Evolutionary conservation across 495 filamentous ascomycete species (phyloP).

Genomic region (Echria macrotheca): DNA sequence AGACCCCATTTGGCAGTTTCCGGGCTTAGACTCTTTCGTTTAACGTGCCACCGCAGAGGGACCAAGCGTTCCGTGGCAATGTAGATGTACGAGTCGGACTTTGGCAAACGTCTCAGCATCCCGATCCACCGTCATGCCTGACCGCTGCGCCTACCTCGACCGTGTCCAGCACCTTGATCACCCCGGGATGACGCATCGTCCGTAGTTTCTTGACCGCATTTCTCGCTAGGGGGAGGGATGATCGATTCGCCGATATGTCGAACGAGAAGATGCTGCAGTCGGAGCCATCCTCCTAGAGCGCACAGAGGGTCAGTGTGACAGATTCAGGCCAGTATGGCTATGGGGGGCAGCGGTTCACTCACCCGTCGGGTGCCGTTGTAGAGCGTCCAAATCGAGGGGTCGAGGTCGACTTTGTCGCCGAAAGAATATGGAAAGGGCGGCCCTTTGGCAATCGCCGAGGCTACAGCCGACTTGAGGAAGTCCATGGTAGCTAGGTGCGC

Average conservation of each 20-base stretch:
- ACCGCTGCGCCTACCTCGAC: conserved; percentile 66
- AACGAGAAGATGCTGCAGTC: conserved; percentile 96
- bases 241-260: conserved; percentile 73
- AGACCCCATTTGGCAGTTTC: conserved; percentile 97
- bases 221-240: conserved; percentile 75
- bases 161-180: conserved; percentile 87
- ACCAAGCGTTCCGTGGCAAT: conserved; percentile 87
- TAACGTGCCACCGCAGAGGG: conserved; percentile 81
- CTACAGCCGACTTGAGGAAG: conserved; percentile 94
- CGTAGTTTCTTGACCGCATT: conserved; percentile 90
- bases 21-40: conserved; percentile 71
- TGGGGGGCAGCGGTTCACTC: too few species aligned
- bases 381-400: conserved; percentile 86
- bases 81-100: conserved; percentile 91
- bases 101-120: conserved; percentile 5
- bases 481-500: conserved; percentile 58
- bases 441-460: conserved; percentile 91
- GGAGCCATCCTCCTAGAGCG: conserved; percentile 83
- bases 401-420: conserved; percentile 81
- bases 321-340: too few species aligned
- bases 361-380: conserved; percentile 89
- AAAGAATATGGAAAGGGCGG: conserved; percentile 87
- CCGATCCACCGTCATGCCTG: neutral
- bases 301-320: too few species aligned
- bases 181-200: conserved; percentile 88